Base-by-base conservation (phyloP, 495 filamentous ascomycete genomes). In the Cercophora newfieldiana region DNA sequence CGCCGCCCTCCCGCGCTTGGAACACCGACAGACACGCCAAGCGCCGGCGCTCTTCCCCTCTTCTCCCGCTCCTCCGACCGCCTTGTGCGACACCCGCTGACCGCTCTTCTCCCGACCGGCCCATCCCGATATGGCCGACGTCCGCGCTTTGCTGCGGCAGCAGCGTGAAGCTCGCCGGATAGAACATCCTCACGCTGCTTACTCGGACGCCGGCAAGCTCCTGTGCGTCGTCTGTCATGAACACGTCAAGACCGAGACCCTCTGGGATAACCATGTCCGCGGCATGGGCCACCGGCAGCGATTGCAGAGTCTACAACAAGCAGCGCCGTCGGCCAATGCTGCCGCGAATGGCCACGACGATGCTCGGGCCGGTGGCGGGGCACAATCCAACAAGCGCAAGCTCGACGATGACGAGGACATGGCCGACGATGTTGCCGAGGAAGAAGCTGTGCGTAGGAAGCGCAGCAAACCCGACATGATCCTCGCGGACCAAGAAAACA, bases 91-190 rank as follows among this genome's bases (percentile, higher is more conserved):
- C 37, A 16, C 12, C 37, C 37, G 12, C 37, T 44, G 37, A 44
- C 37, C 37, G 57, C 57, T n/a, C 57, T 37, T 60, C 57, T 21
- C 30, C 50, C 10, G 50, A 24, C 30, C 57, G 7, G 5, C 22
- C 54, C 3, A 57, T 7, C 12, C 54, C 47, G 49, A 51, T 44
- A 97, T 97, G 93, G 86, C 92, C 66, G 92, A 96, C 73, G 89
- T 93, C 18, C 90, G 93, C 51, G 86, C 91, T 21, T 83, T 96
- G 19, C 86, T 96, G 53, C 89, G 92, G 69, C 90, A 87, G 74
- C 91, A 96, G 77, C 89, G 93, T 71, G 88, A 87, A 58, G 85
- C 88, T 55, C 89, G 92, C 67, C 87, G 90, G 70, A 88, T 92
- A 66, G 83, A 86, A 8, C 88, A 90, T 64, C 87, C 86, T 0